Evolutionary conservation across 2,329 filamentous ascomycete genomes (phyloP), one percentile per base, ranked within the genome.

Genomic region (Diaporthe eres): DNA sequence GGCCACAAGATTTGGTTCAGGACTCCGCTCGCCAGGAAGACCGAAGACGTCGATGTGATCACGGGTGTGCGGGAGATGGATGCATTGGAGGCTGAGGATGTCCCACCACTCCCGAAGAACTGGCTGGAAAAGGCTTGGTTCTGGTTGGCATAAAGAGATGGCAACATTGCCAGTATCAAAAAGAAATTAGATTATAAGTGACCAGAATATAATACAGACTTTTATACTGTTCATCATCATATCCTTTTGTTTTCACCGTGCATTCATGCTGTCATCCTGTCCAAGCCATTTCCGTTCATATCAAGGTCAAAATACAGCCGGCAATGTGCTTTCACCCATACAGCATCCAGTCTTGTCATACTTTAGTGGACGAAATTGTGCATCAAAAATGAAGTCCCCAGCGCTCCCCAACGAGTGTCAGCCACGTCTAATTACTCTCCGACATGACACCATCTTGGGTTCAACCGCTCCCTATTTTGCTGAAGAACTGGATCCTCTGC

Each of bases 31-130:
- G 83, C 81, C 17, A 86, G 84, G 25, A 85, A 82, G n/a, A 77
- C 85, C 0, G 82, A 85, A 39, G 85, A 92, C 15, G 86, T 92
- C 19, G 91, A 93, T 77, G 85, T 90, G 3, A 78, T 87, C 71
- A 90, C 89, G 0, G 91, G 91, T 47, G 90, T 90, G 82, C 88
- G 87, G 81, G 90, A 92, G 84, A 92, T 92, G 88, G 90, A 92
- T 74, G 89, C 89, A 75, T 82, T 91, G 75, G 88, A 86, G 60
- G 86, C 86, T 3, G 82, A 85, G 79, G 89, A 90, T 37, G 82
- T 82, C 73, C 82, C 84, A 53, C 87, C 86, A 0, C 83, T 88
- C 28, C 82, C 90, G 22, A 88, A 84, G 80, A 91, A 91, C 78
- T 85, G 82, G 82, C 13, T 87, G 13, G 83, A 91, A 80, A 89